A percentile compares a stretch with the other conserved stretches of the same genome.
Evolutionary conservation across 805 yeast species (phyloP).

Genomic region (Tanozyma kutaoensis): DNA sequence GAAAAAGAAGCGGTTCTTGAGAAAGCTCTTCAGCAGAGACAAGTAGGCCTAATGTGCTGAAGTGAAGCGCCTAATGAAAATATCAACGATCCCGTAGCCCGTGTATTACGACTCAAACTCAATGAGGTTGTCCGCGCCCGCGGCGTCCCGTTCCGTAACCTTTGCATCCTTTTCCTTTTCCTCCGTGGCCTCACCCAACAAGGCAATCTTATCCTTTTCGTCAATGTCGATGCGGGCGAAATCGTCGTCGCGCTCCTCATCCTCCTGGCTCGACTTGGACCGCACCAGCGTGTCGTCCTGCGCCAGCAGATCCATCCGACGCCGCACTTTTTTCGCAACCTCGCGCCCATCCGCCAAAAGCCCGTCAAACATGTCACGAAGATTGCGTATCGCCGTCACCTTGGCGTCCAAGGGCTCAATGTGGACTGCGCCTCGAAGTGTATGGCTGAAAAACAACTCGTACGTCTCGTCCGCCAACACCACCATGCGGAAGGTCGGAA

Average conservation of each 20-base stretch:
- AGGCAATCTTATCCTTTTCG: constrained; percentile 32
- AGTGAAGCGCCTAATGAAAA: constrained; percentile 4
- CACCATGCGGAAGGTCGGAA: constrained; percentile 92
- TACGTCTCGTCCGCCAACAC: constrained; percentile 87
- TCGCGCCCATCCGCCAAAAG: constrained; percentile 84
- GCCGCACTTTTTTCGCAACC: constrained; percentile 80
- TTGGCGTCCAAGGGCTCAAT: constrained; percentile 38
- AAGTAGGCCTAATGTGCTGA: constrained; percentile 2
- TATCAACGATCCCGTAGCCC: constrained; percentile 8
- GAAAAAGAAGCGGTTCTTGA: constrained; percentile 24
- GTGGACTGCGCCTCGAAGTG: constrained; percentile 57
- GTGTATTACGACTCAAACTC: constrained; percentile 32
- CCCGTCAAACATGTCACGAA: constrained; percentile 84
- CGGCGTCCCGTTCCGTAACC: constrained; percentile 7
- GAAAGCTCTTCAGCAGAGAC: constrained; percentile 24
- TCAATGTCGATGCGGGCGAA: constrained; percentile 25
- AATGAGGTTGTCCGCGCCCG: constrained; percentile 12
- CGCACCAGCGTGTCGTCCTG: constrained; percentile 3
- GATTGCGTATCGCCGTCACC: constrained; percentile 37
- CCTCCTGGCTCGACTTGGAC: constrained; percentile 4
- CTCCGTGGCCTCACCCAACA: constrained; percentile 27
- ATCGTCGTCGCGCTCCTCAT: constrained; percentile 34
- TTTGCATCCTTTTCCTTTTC: constrained; percentile 15
- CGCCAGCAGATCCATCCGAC: constrained; percentile 60
- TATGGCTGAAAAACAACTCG: constrained; percentile 66